Evolutionary conservation across 768 basidiomycete species (phyloP), one percentile per base, ranked within the genome.

Genomic region (Lactifluus subvellereus): DNA sequence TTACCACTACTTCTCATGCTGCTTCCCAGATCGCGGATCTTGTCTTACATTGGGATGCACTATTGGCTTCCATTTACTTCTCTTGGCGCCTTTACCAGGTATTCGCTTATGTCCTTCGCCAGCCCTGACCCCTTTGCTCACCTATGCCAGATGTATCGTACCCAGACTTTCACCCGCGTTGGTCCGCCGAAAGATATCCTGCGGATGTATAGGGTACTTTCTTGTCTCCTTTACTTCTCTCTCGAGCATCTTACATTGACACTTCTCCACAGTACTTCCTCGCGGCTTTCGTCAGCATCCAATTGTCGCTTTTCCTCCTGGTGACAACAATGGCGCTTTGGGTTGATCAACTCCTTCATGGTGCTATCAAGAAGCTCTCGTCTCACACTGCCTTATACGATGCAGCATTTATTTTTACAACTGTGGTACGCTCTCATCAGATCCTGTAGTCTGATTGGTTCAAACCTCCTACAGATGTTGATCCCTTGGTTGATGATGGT

Each of bases 401-500:
- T 57, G 82, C 72, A 0, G 54, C 78, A 11, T 79, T 82, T 66
- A 77, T 82, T 48, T 57, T 70, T 52, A 82, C 80, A 3, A 72
- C 74, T 3, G 66, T 80, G 30, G 82, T 83, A 65, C 43, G 81
- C 71, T 62, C 27, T 47, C 22, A 35, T 20, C 30, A 6, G 32
- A 38, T 49, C 37, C 20, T 8, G 37, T 50, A 18, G n/a, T 22
- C 7, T 10, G 40, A 10, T 33, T 2, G 6, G 5, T 37, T 54
- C 59, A 55, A 30, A 54, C 22, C 6, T 49, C 55, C 32, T 6
- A 18, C 8, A 82, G 80, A 69, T 80, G 10, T 72, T 83, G 30
- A 56, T 80, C 14, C 83, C 83, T 1, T 84, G 83, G 82, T 78
- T 83, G 18, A 68, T 74, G n/a, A 71, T 80, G 75, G 83, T 82